A percentile compares a stretch with the other conserved stretches of the same genome.
phyloP scores from a whole-genome alignment of 2,329 filamentous ascomycete species.

The Penicillium sclerotiorum region DNA sequence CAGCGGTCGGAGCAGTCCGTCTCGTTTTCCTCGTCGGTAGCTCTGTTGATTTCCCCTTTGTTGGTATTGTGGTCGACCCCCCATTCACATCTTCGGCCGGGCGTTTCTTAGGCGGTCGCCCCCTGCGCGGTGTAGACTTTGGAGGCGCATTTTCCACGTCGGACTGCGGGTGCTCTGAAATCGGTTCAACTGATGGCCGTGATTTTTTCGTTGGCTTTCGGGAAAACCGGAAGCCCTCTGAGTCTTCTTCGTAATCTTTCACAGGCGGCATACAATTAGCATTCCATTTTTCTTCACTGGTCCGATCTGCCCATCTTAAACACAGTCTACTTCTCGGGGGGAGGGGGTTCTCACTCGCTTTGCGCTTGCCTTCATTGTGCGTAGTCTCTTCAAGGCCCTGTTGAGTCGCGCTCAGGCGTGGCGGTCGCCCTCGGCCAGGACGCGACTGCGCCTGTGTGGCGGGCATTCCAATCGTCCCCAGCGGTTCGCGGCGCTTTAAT shows the following conservation, averaged over 20 bases:
- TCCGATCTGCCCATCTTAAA: neutral
- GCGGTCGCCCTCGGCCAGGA: conserved; percentile 27
- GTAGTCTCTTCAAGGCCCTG: conserved; percentile 27
- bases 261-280: conserved; percentile 11
- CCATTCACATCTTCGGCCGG: conserved; percentile 23
- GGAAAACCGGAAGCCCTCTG: conserved; percentile 76
- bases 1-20: conserved; percentile 23
- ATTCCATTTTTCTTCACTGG: neutral
- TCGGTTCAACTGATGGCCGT: conserved; percentile 46
- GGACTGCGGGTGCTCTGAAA: conserved; percentile 38
- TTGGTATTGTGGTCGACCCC: conserved; percentile 10
- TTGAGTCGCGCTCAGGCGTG: conserved; percentile 41
- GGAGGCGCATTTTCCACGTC: conserved; percentile 40
- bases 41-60: conserved; percentile 25
- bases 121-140: conserved; percentile 38
- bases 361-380: conserved; percentile 41
- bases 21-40: conserved; percentile 28
- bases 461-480: conserved; percentile 42
- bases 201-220: conserved; percentile 68
- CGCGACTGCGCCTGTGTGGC: conserved; percentile 42
- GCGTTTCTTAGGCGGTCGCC: conserved; percentile 48
- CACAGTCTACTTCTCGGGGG: neutral
- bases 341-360: conserved; percentile 44
- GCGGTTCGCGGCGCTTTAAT: conserved; percentile 41
- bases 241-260: conserved; percentile 66